A percentile compares a stretch with the other conserved stretches of the same genome.
Evolutionary conservation across 768 basidiomycete genomes (phyloP).

Genomic region (Lentinula edodes): DNA sequence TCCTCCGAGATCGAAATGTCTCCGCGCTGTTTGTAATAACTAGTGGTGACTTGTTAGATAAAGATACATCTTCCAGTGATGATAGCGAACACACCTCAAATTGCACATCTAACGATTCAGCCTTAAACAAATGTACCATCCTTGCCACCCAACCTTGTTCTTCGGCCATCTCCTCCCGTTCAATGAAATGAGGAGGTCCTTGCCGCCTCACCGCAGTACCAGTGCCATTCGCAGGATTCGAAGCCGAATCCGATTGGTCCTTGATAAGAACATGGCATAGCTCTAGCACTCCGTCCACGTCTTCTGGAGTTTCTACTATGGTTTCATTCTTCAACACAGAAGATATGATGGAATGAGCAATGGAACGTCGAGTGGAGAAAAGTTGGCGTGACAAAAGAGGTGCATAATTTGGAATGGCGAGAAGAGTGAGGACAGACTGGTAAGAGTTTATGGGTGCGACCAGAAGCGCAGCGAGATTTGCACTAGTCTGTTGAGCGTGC

Average conservation of each 20-base stretch:
- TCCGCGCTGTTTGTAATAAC: conserved; percentile 88
- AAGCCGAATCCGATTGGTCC: conserved; percentile 62
- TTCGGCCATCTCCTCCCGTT: conserved; percentile 90
- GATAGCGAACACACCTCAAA: conserved; percentile 57
- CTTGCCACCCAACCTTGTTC: conserved; percentile 99
- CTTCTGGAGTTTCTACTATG: conserved; percentile 87
- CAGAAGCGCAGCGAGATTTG: conserved; percentile 87
- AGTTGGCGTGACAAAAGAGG: conserved; percentile 82
- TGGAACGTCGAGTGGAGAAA: conserved; percentile 84
- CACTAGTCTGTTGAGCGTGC: conserved; percentile 79
- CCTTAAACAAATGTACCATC: conserved; percentile 93
- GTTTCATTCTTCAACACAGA: conserved; percentile 97
- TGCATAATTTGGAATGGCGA: conserved; percentile 88
- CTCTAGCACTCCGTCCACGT: conserved; percentile 90
- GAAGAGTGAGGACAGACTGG: conserved; percentile 92
- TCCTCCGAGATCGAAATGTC: conserved; percentile 86
- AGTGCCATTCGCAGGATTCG: conserved; percentile 20
- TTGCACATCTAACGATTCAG: conserved; percentile 82
- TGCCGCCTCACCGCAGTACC: conserved; percentile 42
- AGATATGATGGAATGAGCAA: conserved; percentile 92
- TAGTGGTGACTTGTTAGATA: conserved; percentile 21
- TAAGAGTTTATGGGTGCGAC: conserved; percentile 95
- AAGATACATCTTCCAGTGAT: not conserved
- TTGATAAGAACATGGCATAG: conserved; percentile 89
- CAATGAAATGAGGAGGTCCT: conserved; percentile 44